A percentile compares a stretch with the other conserved stretches of the same genome.
These are phyloP conservation scores for Candida sphagnicola DNA, from an alignment of 805 yeast species.

Conservation along the genomic window DNA sequence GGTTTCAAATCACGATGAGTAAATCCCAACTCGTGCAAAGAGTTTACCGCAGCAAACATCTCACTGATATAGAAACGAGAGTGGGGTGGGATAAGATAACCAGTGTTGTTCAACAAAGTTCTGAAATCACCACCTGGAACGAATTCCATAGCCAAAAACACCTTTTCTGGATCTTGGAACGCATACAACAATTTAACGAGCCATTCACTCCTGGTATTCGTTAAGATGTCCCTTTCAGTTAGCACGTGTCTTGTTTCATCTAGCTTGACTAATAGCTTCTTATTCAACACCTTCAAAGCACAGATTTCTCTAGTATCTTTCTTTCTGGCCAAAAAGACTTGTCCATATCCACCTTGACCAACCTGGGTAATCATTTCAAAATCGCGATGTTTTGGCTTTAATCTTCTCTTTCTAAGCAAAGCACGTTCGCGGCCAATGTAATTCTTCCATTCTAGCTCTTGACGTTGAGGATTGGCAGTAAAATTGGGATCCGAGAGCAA, in stretches of 20 bases:
- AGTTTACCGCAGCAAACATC: constrained; percentile 93
- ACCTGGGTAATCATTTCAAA: constrained; percentile 96
- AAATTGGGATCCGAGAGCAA: constrained; percentile 49
- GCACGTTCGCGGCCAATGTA: constrained; percentile 84
- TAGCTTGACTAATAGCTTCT: constrained; percentile 76
- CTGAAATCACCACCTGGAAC: constrained; percentile 99
- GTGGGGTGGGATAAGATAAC: constrained; percentile 88
- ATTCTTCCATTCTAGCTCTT: constrained; percentile 59
- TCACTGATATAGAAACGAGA: constrained; percentile 93
- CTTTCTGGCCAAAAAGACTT: constrained; percentile 93
- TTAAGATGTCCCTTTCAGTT: constrained; percentile 93
- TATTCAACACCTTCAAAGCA: constrained; percentile 89
- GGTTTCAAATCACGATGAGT: constrained; percentile 97
- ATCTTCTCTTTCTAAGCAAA: constrained; percentile 78
- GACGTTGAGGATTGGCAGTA: constrained; percentile 25
- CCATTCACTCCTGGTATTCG: constrained; percentile 97
- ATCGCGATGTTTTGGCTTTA: constrained; percentile 91
- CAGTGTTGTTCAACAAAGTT: constrained; percentile 89
- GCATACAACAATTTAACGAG: constrained; percentile 89
- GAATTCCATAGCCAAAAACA: constrained; percentile 96
- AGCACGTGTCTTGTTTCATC: constrained; percentile 95
- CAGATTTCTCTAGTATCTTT: constrained; percentile 92
- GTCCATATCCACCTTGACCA: constrained; percentile 99
- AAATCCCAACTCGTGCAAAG: constrained; percentile 90
- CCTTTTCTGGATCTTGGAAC: constrained; percentile 86